Evolutionary conservation across 2,329 filamentous ascomycete genomes (phyloP), one percentile per base, ranked within the genome.

Genomic region (Fusarium neocosmosporiellum): DNA sequence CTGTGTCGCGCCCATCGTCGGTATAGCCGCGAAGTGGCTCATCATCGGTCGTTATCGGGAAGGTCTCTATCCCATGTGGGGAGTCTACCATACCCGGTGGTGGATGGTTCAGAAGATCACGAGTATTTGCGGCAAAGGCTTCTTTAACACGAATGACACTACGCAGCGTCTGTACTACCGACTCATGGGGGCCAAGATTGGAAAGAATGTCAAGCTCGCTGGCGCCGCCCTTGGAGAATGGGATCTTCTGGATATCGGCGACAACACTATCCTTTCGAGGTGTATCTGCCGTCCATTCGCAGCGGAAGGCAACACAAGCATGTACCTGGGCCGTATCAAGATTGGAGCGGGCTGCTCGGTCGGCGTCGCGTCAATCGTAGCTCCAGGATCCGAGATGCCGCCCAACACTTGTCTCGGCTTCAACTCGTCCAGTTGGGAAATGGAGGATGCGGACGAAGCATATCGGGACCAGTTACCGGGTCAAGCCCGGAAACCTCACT

Each of bases 61-160:
- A 74, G 88, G 88, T 0, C 76, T 88, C 3, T 89, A 87, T 72
- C 88, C 88, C 2, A 90, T 90, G 88, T 90, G 88, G 88, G 87
- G 87, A 2, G 69, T 76, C 1, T 90, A 89, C 73, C 88, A 90
- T 75, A 89, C 86, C 0, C 82, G 87, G 10, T 90, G 88, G 88
- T 90, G 88, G 88, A 72, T 90, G 63, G 84, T 85, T 2, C 85
- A 90, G 75, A 90, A 90, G 79, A 84, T 85, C 22, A 80, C 87
- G 4, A 81, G 83, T 37, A 79, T 89, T 14, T 83, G 83, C 64
- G 88, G 87, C 18, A 83, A 81, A 65, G 87, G 87, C 1, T 65
- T 85, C 34, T 88, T 88, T 68, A 77, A 75, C 24, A 67, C 79
- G 58, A 82, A 80, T 50, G 83, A 86, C 54, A 79, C 70, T 36